Evolutionary conservation across 1,284 basidiomycete genomes (phyloP).

Genomic region (Psilocybe mexicana): DNA sequence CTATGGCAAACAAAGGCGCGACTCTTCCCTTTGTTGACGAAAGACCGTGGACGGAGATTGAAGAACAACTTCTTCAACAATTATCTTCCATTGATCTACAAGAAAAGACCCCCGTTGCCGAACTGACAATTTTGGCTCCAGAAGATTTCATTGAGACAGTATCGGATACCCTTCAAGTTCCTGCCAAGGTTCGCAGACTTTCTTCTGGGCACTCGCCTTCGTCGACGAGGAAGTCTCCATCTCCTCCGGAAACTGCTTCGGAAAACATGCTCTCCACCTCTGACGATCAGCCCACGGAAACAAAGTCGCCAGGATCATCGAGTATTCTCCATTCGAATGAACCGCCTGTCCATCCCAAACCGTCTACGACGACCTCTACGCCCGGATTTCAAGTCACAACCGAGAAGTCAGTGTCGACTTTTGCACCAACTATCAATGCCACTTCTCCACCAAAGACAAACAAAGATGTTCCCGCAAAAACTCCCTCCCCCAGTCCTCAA

Average conservation of each 20-base stretch:
- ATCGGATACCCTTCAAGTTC: background rate
- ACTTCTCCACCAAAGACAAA: background rate
- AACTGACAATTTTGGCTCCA: conserved; percentile 10
- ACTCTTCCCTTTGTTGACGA: conserved; percentile 41
- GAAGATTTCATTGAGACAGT: background rate
- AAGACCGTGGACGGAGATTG: conserved; percentile 51
- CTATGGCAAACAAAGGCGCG: conserved; percentile 60
- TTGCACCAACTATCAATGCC: background rate
- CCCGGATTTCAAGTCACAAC: background rate
- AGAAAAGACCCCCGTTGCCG: background rate
- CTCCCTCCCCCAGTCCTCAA: background rate
- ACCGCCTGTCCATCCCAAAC: too few relatives aligned
- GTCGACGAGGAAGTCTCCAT: background rate
- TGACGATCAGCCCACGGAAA: too few relatives aligned
- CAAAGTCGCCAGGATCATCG: too few relatives aligned
- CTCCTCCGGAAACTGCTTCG: too few relatives aligned
- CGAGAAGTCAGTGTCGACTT: background rate
- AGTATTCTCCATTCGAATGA: too few relatives aligned
- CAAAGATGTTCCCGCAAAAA: background rate
- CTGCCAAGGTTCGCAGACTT: conserved; percentile 10
- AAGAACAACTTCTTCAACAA: conserved; percentile 17
- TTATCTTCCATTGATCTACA: conserved; percentile 5
- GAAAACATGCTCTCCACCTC: too few relatives aligned
- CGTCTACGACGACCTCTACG: too few relatives aligned
- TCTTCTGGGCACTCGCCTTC: background rate